These are phyloP conservation scores for Fusarium stilboides DNA, from an alignment of 2,329 filamentous ascomycete species.

Conservation along the genomic window DNA sequence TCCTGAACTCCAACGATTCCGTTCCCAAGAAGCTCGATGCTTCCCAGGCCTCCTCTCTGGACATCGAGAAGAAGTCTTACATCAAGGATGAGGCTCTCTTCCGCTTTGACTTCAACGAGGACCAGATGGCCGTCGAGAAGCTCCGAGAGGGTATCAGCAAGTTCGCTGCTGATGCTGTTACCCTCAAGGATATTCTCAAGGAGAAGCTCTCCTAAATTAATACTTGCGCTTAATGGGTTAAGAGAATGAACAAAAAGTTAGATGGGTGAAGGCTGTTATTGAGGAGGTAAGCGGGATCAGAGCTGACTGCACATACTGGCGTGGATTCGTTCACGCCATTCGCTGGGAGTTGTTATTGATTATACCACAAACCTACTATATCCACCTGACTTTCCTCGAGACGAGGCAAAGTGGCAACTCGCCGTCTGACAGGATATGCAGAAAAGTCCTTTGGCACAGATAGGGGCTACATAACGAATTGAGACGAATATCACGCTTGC, in stretches of 20 bases:
- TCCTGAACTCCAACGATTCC: conserved; percentile 84
- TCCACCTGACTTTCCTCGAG: conserved; percentile 8
- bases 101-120: conserved; percentile 99
- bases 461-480: conserved; percentile 32
- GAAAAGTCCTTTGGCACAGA: conserved; percentile 19
- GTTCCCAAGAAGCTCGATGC: conserved; percentile 96
- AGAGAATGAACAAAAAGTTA: conserved; percentile 41
- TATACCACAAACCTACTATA: conserved; percentile 41
- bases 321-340: conserved; percentile 24
- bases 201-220: conserved; percentile 77
- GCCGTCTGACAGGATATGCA: conserved; percentile 2
- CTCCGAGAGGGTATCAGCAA: conserved; percentile 99
- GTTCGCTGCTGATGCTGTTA: conserved; percentile 95
- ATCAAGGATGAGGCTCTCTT: conserved; percentile 90
- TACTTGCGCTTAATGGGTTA: conserved; percentile 7
- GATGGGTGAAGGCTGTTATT: conserved; percentile 16
- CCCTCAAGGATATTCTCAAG: conserved; percentile 92
- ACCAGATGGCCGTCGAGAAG: conserved; percentile 99
- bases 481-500: conserved; percentile 29
- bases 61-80: conserved; percentile 92
- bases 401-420: conserved; percentile 15
- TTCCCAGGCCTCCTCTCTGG: conserved; percentile 72
- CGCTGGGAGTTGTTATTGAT: conserved; percentile 31
- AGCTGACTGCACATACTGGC: conserved; percentile 19
- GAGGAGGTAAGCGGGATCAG: conserved; percentile 15